Evolutionary conservation across 768 basidiomycete genomes (phyloP), one percentile per base, ranked within the genome.

Genomic region (Trametes meyenii): DNA sequence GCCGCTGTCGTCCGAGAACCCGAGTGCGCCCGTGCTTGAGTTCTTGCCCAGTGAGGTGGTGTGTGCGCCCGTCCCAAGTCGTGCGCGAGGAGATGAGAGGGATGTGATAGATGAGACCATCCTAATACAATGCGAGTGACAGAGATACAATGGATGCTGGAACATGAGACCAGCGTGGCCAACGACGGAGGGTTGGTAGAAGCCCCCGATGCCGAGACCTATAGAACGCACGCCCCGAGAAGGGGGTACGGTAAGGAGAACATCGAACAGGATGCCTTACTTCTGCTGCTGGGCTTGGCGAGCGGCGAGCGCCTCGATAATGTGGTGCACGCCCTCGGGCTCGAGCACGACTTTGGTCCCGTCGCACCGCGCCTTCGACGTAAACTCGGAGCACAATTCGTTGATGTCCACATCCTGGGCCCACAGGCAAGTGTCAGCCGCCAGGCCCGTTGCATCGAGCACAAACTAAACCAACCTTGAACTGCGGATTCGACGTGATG

Each of bases 261-360:
- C 16, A 17, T 40, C 16, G 21, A 29, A 35, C 8, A 23, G 21
- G 21, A 12, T 2, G 40, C 23, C 49, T 57, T 55, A 67, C 63
- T 65, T 60, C 61, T 68, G 64, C 48, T 40, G 38, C 57, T 67
- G 55, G 55, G 46, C 53, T 29, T 68, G 64, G 55, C 74, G 73
- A 55, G 69, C 62, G 56, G 75, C 70, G 43, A 82, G 74, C 50
- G 68, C 74, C 65, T 81, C 78, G 62, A 83, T 74, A 50, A 82
- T 72, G 42, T 77, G 74, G 53, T 72, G 74, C 60, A 82, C 76
- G 39, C 78, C 74, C 60, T 77, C 72, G 6, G 80, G 79, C 62
- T 83, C 89, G 50, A 94, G 74, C 19, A 93, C 92, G 40, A 92
- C 88, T 76, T 90, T 91, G 26, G 85, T 85, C 39, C 92, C 92